A percentile compares a stretch with the other conserved stretches of the same genome.
Evolutionary conservation across 1,284 basidiomycete species (phyloP).

Genomic region (Apiotrichum brassicae): DNA sequence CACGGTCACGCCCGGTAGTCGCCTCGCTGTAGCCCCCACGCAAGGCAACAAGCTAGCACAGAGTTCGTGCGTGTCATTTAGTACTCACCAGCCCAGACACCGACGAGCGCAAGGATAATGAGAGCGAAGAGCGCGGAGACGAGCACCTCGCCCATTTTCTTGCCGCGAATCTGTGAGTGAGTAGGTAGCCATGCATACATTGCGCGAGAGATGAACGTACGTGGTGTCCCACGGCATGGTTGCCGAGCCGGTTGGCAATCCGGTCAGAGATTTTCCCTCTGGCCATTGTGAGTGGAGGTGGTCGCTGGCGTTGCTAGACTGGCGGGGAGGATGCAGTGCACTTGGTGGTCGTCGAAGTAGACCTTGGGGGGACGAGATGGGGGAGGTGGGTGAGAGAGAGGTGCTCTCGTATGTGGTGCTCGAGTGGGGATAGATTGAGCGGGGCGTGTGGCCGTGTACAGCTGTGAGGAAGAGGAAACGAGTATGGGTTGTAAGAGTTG

Average conservation of each 20-base stretch:
- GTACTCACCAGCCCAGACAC: slow-evolving; percentile 17
- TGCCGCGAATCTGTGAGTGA: slow-evolving; percentile 10
- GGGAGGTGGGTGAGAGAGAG: neutral
- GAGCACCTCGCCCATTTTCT: slow-evolving; percentile 9
- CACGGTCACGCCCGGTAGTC: too few relatives aligned
- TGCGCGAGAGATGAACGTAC: neutral
- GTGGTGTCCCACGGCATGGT: slow-evolving; percentile 12
- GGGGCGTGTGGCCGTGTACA: too few relatives aligned
- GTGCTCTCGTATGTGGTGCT: slow-evolving; percentile 1
- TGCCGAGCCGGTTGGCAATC: slow-evolving; percentile 14
- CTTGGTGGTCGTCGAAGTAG: too few relatives aligned
- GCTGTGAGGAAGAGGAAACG: too few relatives aligned
- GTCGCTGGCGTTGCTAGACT: neutral
- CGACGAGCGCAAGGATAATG: slow-evolving; percentile 13
- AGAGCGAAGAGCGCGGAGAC: slow-evolving; percentile 10
- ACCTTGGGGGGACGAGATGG: neutral
- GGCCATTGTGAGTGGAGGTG: slow-evolving; percentile 1
- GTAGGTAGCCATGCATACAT: neutral
- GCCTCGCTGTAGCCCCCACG: too few relatives aligned
- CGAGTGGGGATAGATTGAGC: neutral
- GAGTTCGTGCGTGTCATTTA: too few relatives aligned
- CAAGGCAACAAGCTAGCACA: too few relatives aligned
- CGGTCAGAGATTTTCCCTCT: slow-evolving; percentile 8
- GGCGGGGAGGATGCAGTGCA: neutral
- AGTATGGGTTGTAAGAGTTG: too few relatives aligned